Percentiles rank a stretch among this genome's conserved stretches.
Evolutionary conservation across 345 rosid genomes (phyloP).

Genomic region (Xanthoceras sorbifolium): DNA sequence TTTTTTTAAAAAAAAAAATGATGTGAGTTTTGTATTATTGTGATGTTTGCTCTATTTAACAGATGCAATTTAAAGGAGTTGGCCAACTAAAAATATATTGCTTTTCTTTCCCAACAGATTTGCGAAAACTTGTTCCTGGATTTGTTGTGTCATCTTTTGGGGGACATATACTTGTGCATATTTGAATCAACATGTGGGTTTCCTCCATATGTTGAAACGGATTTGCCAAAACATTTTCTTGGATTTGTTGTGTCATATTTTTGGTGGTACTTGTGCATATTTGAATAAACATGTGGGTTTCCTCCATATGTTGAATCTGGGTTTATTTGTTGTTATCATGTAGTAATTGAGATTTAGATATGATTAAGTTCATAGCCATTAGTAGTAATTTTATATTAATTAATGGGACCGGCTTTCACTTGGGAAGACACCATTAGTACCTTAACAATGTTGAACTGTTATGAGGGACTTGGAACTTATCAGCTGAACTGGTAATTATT

Average conservation of each 20-base stretch:
- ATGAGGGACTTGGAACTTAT: neutral
- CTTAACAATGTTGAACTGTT: neutral
- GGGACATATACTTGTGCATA: neutral
- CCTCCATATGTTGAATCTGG: neutral
- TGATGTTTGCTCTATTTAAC: neutral
- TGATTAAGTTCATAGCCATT: neutral
- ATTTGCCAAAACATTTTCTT: neutral
- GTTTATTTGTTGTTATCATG: neutral
- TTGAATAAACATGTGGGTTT: neutral
- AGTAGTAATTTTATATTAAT: neutral
- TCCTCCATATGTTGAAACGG: neutral
- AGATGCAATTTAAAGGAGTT: neutral
- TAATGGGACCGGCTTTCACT: neutral
- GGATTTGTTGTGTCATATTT: neutral
- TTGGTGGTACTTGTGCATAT: neutral
- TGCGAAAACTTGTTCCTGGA: neutral
- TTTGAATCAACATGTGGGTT: neutral
- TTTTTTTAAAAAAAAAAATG: neutral
- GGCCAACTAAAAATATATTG: neutral
- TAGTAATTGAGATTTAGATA: neutral
- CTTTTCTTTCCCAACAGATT: neutral
- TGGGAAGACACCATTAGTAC: neutral
- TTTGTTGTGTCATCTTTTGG: neutral
- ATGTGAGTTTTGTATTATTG: neutral
- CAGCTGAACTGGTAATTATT: neutral